Conservation (phyloP, 495 filamentous ascomycete genomes). For the Xylaria flabelliformis region DNA sequence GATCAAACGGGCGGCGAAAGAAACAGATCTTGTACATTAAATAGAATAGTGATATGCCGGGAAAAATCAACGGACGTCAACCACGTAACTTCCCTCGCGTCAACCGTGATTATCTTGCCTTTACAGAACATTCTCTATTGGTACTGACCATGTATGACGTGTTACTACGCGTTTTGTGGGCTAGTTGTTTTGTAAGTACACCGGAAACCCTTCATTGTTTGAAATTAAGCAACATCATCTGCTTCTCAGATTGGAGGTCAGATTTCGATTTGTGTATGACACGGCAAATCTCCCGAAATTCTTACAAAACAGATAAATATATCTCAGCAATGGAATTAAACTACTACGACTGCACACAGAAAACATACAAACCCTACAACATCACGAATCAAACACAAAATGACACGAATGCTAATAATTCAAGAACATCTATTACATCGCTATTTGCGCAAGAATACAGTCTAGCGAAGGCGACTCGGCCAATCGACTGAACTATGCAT, state of each 20-base stretch:
- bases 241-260: neutral
- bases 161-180: neutral
- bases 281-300: too few relatives aligned
- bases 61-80: neutral
- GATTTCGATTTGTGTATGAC: neutral
- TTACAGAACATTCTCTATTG: neutral
- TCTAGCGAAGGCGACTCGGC: neutral
- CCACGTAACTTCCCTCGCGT: neutral
- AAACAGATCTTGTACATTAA: neutral
- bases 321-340: neutral
- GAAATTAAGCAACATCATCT: neutral
- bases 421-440: slow-evolving; percentile 2
- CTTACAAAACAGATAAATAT: neutral
- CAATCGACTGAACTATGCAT: neutral
- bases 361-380: neutral
- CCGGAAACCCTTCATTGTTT: neutral
- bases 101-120: neutral
- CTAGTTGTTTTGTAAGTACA: neutral
- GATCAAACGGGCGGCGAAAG: neutral
- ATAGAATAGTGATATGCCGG: neutral
- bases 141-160: neutral
- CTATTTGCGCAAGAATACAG: neutral
- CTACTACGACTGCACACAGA: too few relatives aligned
- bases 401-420: too few relatives aligned
- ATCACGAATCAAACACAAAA: neutral